phyloP scores from a whole-genome alignment of 2,329 filamentous ascomycete genomes.

The Botrytis galanthina region DNA sequence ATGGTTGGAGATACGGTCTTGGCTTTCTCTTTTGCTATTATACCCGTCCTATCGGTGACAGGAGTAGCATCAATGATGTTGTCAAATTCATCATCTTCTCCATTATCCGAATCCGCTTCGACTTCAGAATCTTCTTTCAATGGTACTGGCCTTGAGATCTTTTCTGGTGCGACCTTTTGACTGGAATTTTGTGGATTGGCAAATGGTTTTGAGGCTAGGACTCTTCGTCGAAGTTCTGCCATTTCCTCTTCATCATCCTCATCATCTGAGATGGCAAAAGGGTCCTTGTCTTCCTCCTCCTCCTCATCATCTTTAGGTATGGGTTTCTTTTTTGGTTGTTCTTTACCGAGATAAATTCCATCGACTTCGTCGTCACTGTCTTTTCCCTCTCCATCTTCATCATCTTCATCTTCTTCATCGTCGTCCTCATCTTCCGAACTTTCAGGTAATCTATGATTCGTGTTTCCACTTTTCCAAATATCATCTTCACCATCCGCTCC shows the following conservation, averaged over 20 bases:
- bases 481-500: conserved; percentile 62
- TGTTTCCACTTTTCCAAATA: conserved; percentile 88
- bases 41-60: conserved; percentile 81
- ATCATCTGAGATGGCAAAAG: conserved; percentile 62
- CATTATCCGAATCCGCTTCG: conserved; percentile 70
- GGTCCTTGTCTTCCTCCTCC: conserved; percentile 63
- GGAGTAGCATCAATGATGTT: conserved; percentile 90
- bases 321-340: conserved; percentile 44
- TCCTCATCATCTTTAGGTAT: conserved; percentile 43
- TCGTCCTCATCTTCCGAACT: conserved; percentile 53
- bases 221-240: conserved; percentile 84
- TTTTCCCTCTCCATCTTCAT: conserved; percentile 48
- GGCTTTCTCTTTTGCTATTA: conserved; percentile 47
- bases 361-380: conserved; percentile 49
- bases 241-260: conserved; percentile 80
- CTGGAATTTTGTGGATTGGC: conserved; percentile 53
- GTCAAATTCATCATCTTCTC: conserved; percentile 76
- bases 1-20: conserved; percentile 38
- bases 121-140: conserved; percentile 62
- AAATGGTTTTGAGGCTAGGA: conserved; percentile 91
- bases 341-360: conserved; percentile 61
- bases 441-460: conserved; percentile 62
- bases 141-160: conserved; percentile 58
- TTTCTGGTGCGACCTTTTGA: conserved; percentile 57
- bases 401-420: conserved; percentile 44